phyloP scores from a whole-genome alignment of 768 basidiomycete species.

The Asterophora lycoperdoides region DNA sequence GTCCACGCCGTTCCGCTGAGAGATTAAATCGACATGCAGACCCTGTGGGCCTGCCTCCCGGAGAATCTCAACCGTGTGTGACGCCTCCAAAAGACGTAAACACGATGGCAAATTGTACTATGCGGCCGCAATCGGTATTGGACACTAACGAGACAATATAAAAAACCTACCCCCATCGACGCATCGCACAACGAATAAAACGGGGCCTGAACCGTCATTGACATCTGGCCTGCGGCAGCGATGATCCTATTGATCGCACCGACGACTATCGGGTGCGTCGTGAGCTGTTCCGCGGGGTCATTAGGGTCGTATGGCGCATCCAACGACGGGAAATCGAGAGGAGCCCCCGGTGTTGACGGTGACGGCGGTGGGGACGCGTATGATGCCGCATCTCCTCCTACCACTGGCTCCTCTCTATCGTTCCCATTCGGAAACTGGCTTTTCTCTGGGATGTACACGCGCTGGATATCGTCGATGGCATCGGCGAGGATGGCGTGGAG shows the following conservation, averaged over 20 bases:
- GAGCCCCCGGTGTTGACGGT: constrained; percentile 18
- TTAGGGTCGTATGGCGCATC: constrained; percentile 42
- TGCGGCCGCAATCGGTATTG: background rate
- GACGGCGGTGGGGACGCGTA: constrained; percentile 32
- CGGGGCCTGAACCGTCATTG: constrained; percentile 59
- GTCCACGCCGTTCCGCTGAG: constrained; percentile 40
- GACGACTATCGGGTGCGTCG: constrained; percentile 54
- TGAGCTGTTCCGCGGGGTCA: constrained; percentile 50
- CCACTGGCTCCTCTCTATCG: background rate
- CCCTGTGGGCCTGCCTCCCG: constrained; percentile 56
- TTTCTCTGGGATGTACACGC: constrained; percentile 40
- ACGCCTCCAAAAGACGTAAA: constrained; percentile 67
- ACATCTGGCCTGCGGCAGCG: constrained; percentile 65
- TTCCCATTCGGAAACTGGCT: constrained; percentile 3
- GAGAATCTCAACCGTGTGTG: constrained; percentile 67
- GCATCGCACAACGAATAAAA: constrained; percentile 74
- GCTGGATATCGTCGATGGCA: constrained; percentile 66
- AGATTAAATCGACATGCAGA: constrained; percentile 46
- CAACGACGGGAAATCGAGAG: constrained; percentile 55
- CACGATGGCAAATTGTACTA: constrained; percentile 76
- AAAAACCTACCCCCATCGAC: constrained; percentile 54
- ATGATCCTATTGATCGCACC: constrained; percentile 61
- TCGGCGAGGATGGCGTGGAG: constrained; percentile 64
- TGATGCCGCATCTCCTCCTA: constrained; percentile 10
- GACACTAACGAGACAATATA: background rate